phyloP scores from a whole-genome alignment of 2,329 filamentous ascomycete genomes.

The Ceratocystis destructans region DNA sequence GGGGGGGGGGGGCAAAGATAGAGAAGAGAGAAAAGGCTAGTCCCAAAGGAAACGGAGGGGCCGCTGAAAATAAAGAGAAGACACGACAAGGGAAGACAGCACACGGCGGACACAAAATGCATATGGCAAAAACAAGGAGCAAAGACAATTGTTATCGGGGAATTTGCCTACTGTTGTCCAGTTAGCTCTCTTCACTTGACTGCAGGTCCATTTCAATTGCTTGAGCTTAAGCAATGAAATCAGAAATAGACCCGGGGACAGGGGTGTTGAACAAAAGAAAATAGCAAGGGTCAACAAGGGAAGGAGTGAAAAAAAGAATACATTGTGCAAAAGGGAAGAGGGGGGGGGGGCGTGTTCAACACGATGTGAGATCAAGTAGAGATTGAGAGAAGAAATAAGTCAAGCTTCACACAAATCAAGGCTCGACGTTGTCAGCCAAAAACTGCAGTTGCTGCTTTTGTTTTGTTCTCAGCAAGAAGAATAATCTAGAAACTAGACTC shows the following conservation, averaged over 20 bases:
- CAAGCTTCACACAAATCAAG: not conserved
- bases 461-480: not conserved
- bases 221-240: constrained; percentile 1
- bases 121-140: constrained; percentile 5
- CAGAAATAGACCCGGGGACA: not conserved
- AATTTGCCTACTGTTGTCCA: not conserved
- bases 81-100: not conserved
- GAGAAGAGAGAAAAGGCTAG: not conserved
- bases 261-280: not conserved
- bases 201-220: not conserved
- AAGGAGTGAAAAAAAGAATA: constrained; percentile 2
- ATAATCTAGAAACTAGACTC: not conserved
- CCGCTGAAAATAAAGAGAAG: constrained; percentile 6
- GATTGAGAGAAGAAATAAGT: not conserved
- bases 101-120: not conserved
- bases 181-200: not conserved
- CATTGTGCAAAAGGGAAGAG: not conserved
- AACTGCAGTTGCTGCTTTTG: not conserved
- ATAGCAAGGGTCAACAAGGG: constrained; percentile 1
- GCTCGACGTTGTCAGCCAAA: not conserved
- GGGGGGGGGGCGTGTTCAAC: not conserved
- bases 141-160: constrained; percentile 6
- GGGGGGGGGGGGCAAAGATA: constrained; percentile 1
- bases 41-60: constrained; percentile 16
- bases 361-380: not conserved